These are phyloP conservation scores for Kingdonia uniflora DNA, from an alignment of 164 flowering plant genomes.

Conservation along the genomic window DNA sequence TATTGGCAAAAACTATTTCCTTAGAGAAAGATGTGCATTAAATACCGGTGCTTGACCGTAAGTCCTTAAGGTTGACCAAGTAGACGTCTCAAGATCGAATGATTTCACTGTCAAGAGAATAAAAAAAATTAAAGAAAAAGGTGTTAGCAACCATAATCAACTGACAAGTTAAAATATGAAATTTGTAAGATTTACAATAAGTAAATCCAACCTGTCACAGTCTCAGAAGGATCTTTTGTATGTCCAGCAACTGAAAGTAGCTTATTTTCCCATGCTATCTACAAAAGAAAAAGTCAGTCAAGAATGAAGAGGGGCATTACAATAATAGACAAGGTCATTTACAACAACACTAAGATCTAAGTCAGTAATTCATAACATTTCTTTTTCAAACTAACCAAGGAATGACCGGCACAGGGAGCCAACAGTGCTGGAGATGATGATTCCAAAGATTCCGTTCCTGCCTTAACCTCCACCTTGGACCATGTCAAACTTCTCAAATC, in stretches of 20 bases:
- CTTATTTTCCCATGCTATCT: slow-evolving; percentile 96
- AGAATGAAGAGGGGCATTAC: neutral
- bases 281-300: slow-evolving; percentile 7
- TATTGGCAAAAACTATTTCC: neutral
- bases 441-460: slow-evolving; percentile 34
- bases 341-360: neutral
- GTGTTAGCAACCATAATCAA: neutral
- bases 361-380: neutral
- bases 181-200: neutral
- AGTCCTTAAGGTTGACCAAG: slow-evolving; percentile 86
- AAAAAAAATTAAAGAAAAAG: slow-evolving; percentile 4
- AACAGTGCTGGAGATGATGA: slow-evolving; percentile 29
- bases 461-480: slow-evolving; percentile 71
- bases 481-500: slow-evolving; percentile 91
- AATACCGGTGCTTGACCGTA: slow-evolving; percentile 90
- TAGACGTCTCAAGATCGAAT: slow-evolving; percentile 63
- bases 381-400: slow-evolving; percentile 54
- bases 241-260: slow-evolving; percentile 92
- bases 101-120: slow-evolving; percentile 58
- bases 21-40: slow-evolving; percentile 8
- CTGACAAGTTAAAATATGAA: neutral
- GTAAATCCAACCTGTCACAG: slow-evolving; percentile 52
- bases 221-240: slow-evolving; percentile 87
- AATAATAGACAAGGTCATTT: slow-evolving; percentile 1
- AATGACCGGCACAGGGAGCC: slow-evolving; percentile 91